Evolutionary conservation across 2,329 filamentous ascomycete genomes (phyloP), one percentile per base, ranked within the genome.

Genomic region (Alternaria sp.): DNA sequence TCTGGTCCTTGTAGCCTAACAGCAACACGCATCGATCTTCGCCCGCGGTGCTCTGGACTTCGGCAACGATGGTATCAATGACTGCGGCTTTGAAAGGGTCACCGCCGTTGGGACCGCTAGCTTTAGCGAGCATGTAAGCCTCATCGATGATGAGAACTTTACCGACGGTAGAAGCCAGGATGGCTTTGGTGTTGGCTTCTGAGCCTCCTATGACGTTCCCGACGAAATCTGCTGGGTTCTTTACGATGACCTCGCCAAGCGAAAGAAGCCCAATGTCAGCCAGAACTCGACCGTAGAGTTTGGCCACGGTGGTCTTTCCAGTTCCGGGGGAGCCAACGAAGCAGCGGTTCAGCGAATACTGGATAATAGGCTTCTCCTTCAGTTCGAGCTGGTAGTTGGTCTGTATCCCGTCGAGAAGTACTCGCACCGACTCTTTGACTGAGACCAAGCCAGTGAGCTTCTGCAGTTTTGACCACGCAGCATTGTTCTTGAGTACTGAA

Each of bases 91-190:
- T 90, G 79, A 80, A 93, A 0, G 66, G 62, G 67, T 89, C 85
- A 1, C 79, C 74, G 13, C 81, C 65, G 36, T 40, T 40, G 0
- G 57, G 54, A 1, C 75, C 71, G 0, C 73, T 76, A 49, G 84
- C 86, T 0, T 73, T 76, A 50, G 84, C 86, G 0, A 95, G 82
- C 32, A 88, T 88, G 66, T 95, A 94, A 0, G 91, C 91, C 73
- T 96, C 92, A 65, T 95, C 92, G 3, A 95, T 93, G 13, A 95
- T 87, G 0, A 95, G 84, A 0, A 94, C 90, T 67, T 94, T 95
- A 0, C 92, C 92, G 0, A 85, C 67, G 0, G 90, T 88, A 0
- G 88, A 81, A 0, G 86, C 87, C 0, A 95, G 82, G 7, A 94
- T 93, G 0, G 83, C 89, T 67, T 92, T 94, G 0, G 91, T 94